Evolutionary conservation across 352 stramenopile species (phyloP).

Genomic region (Phytophthora quininea): DNA sequence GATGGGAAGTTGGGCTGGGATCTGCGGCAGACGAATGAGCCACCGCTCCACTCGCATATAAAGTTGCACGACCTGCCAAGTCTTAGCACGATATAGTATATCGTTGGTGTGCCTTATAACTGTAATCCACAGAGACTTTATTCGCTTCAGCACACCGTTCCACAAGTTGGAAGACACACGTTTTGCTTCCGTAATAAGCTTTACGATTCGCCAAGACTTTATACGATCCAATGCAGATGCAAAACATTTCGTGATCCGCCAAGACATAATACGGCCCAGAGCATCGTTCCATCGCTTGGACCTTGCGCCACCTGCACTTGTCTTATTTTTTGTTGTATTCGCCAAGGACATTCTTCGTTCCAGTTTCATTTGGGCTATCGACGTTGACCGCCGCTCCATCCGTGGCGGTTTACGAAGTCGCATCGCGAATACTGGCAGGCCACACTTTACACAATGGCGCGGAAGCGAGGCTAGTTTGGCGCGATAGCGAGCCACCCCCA

Average conservation of each 20-base stretch:
- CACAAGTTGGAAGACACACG: no score
- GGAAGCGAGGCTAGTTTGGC: constrained; percentile 60
- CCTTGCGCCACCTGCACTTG: constrained; percentile 19
- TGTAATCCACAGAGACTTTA: not conserved
- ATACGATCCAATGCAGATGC: no score
- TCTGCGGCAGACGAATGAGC: constrained; percentile 34
- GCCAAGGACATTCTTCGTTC: constrained; percentile 31
- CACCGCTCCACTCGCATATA: constrained; percentile 27
- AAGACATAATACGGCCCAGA: no score
- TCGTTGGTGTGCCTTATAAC: constrained; percentile 12
- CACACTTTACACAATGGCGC: constrained; percentile 64
- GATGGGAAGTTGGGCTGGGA: constrained; percentile 52
- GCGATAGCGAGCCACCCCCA: constrained; percentile 65
- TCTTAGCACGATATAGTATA: constrained; percentile 6
- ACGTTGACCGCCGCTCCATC: constrained; percentile 36
- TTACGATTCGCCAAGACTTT: no score
- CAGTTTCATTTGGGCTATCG: constrained; percentile 52
- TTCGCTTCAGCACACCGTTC: no score
- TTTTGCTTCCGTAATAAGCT: no score
- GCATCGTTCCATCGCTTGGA: no score
- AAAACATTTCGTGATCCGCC: no score
- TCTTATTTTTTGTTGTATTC: constrained; percentile 6
- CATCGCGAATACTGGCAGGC: constrained; percentile 62
- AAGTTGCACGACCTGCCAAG: constrained; percentile 17
- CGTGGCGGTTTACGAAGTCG: constrained; percentile 34